Evolutionary conservation across 805 yeast genomes (phyloP).

Genomic region (Cyberlindnera japonica): DNA sequence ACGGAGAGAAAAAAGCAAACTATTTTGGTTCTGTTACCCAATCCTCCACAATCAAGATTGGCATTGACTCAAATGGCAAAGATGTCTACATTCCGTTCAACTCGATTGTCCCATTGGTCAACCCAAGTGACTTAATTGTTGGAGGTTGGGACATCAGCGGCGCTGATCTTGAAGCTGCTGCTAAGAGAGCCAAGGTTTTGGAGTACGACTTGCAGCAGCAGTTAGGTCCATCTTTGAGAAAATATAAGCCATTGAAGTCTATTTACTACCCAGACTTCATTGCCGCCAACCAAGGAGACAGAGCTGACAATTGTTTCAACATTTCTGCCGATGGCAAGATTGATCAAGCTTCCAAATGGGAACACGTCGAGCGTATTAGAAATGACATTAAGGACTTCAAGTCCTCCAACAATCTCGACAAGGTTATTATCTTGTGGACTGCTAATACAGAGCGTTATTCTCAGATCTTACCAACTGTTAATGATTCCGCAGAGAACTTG

Average conservation of each 20-base stretch:
- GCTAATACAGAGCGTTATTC: conserved; percentile 96
- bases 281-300: conserved; percentile 87
- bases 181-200: conserved; percentile 81
- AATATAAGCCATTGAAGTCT: conserved; percentile 71
- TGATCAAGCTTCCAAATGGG: conserved; percentile 70
- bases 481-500: conserved; percentile 83
- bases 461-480: conserved; percentile 71
- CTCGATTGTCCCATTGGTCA: conserved; percentile 79
- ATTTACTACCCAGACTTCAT: conserved; percentile 95
- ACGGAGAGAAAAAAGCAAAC: conserved; percentile 67
- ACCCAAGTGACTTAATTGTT: conserved; percentile 85
- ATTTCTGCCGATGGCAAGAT: conserved; percentile 47
- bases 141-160: conserved; percentile 94
- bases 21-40: conserved; percentile 95
- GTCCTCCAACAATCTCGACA: conserved; percentile 65
- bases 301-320: conserved; percentile 85
- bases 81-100: conserved; percentile 94
- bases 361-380: conserved; percentile 83
- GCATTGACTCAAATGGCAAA: conserved; percentile 73
- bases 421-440: conserved; percentile 91
- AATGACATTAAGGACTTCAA: conserved; percentile 80
- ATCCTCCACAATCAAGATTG: conserved; percentile 83
- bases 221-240: conserved; percentile 58
- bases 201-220: conserved; percentile 81
- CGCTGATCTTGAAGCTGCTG: conserved; percentile 67